Percentiles rank a stretch among this genome's conserved stretches.
These are phyloP conservation scores for Macadamia tetraphylla DNA, from an alignment of 164 flowering plant species.

Conservation along the genomic window DNA sequence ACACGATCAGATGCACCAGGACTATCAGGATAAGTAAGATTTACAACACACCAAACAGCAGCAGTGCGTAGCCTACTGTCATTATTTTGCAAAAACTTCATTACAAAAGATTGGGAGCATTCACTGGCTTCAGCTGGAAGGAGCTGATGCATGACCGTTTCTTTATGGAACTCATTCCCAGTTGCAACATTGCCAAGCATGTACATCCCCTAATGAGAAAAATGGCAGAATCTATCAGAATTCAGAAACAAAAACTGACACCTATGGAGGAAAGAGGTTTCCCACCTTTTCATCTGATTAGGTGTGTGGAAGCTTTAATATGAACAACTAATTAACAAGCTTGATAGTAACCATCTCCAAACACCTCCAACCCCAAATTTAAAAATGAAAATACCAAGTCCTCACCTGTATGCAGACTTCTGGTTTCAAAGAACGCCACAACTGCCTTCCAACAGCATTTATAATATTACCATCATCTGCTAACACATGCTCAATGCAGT, in stretches of 20 bases:
- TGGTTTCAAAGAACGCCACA: constrained; percentile 38
- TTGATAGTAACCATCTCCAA: background rate
- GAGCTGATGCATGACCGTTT: constrained; percentile 71
- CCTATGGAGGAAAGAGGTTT: background rate
- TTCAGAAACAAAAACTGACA: background rate
- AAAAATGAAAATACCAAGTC: constrained; percentile 5
- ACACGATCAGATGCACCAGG: constrained; percentile 51
- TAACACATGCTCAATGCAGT: constrained; percentile 55
- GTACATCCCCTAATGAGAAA: constrained; percentile 63
- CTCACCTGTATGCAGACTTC: constrained; percentile 81
- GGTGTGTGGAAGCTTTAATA: background rate
- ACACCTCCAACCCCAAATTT: background rate
- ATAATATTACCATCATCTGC: constrained; percentile 58
- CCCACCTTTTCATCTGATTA: background rate
- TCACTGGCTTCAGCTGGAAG: constrained; percentile 27
- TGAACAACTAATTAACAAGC: background rate
- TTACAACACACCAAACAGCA: constrained; percentile 66
- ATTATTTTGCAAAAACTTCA: constrained; percentile 59
- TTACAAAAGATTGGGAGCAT: constrained; percentile 30
- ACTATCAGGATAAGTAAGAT: constrained; percentile 69
- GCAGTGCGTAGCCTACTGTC: constrained; percentile 62
- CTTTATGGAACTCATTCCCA: constrained; percentile 81
- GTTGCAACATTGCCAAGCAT: constrained; percentile 74
- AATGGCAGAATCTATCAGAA: background rate
- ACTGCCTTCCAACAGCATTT: constrained; percentile 67